Evolutionary conservation across 768 basidiomycete genomes (phyloP).

Genomic region (Pisolithus marmoratus): DNA sequence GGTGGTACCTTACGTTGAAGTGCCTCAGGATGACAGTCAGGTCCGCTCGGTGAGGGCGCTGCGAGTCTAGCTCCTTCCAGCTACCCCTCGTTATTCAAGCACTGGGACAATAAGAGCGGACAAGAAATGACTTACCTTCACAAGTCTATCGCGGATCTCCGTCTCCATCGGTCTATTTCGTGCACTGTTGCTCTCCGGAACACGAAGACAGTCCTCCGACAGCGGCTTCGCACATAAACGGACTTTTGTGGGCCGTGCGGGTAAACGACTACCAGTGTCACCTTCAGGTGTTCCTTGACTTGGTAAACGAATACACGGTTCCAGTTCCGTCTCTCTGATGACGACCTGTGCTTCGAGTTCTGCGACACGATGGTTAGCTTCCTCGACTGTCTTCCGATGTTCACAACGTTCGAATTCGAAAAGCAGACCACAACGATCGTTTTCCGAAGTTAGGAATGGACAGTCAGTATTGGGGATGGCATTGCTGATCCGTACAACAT

Average conservation of each 20-base stretch:
- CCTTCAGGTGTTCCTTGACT: neutral
- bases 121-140: conserved; percentile 27
- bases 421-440: no score
- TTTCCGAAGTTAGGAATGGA: no score
- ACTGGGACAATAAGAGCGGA: neutral
- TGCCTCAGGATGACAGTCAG: neutral
- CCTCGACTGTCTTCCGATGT: conserved; percentile 35
- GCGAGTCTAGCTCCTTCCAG: conserved; percentile 16
- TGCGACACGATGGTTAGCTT: conserved; percentile 36
- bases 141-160: no score
- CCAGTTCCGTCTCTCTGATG: conserved; percentile 52
- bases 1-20: neutral
- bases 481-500: no score
- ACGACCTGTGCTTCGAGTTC: conserved; percentile 50
- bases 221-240: conserved; percentile 16
- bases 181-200: conserved; percentile 33
- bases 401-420: conserved; percentile 40
- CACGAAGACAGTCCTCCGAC: conserved; percentile 34
- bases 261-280: neutral
- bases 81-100: conserved; percentile 6
- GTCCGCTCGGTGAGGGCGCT: neutral
- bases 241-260: neutral
- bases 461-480: no score
- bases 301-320: conserved; percentile 24
- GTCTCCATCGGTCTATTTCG: conserved; percentile 39